A percentile compares a stretch with the other conserved stretches of the same genome.
Evolutionary conservation across 75 land plant species (phyloP).

Genomic region (Selaginella tamariscina): DNA sequence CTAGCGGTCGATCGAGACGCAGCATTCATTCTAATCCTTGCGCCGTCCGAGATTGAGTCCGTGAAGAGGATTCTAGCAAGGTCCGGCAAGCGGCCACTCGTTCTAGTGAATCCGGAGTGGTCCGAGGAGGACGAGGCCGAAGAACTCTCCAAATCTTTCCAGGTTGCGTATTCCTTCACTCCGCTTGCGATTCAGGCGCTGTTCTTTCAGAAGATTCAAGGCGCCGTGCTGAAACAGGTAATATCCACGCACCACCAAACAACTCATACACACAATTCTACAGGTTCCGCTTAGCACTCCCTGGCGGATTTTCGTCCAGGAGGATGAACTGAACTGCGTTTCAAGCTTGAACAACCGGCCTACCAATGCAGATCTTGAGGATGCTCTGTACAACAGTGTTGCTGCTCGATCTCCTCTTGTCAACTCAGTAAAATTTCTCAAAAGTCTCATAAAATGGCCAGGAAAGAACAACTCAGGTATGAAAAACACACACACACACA

Average conservation of each 20-base stretch:
- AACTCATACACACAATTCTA: too few species aligned
- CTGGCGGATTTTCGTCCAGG: conserved; percentile 68
- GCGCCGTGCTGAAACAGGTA: conserved; percentile 57
- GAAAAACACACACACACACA: too few species aligned
- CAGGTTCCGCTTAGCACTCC: conserved; percentile 48
- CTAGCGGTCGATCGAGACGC: conserved; percentile 11
- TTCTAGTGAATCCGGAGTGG: conserved; percentile 81
- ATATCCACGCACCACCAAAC: too few species aligned
- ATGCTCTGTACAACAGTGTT: conserved; percentile 64
- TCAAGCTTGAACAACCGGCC: conserved; percentile 54
- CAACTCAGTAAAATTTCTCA: conserved; percentile 71
- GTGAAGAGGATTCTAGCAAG: conserved; percentile 28
- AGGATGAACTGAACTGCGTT: conserved; percentile 40
- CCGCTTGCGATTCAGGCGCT: conserved; percentile 70
- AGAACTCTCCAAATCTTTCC: conserved; percentile 42
- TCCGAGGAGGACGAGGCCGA: conserved; percentile 40
- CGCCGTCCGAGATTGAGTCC: conserved; percentile 29
- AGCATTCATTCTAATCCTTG: conserved; percentile 46
- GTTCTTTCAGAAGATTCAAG: conserved; percentile 52
- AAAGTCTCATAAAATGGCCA: conserved; percentile 37
- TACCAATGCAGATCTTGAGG: conserved; percentile 56
- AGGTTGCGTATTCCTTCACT: conserved; percentile 67
- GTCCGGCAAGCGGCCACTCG: conserved; percentile 44
- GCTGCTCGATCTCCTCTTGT: conserved; percentile 88
- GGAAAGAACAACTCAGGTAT: too few species aligned